phyloP scores from a whole-genome alignment of 169 alveolate species.

The Eimeria praecox region DNA sequence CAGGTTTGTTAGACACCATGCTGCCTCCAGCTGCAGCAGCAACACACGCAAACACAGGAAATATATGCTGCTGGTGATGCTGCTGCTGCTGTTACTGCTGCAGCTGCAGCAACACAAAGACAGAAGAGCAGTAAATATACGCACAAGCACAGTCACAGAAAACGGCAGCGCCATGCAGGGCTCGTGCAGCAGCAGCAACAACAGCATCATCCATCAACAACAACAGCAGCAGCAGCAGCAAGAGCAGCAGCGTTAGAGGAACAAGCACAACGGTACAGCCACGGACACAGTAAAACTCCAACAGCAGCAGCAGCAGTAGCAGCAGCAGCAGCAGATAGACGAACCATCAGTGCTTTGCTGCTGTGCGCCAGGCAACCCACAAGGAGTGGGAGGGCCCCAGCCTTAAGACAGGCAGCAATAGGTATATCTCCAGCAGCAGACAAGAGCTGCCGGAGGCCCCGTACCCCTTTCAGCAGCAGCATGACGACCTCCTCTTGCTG shows the following conservation, averaged over 20 bases:
- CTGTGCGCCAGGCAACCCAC: conserved; percentile 57
- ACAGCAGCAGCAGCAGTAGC: neutral
- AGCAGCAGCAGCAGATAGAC: conserved; percentile 3
- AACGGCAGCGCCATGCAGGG: neutral
- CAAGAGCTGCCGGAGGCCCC: conserved; percentile 49
- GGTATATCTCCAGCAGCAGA: conserved; percentile 68
- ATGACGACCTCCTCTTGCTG: neutral
- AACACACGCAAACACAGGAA: neutral
- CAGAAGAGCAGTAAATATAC: neutral
- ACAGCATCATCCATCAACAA: neutral
- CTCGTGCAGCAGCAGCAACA: neutral
- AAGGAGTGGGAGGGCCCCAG: conserved; percentile 73
- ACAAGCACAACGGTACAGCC: neutral
- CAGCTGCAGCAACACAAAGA: neutral
- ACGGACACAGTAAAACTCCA: neutral
- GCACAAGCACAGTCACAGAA: neutral
- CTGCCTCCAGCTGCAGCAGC: conserved; percentile 70
- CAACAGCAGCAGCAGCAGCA: neutral
- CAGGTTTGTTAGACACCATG: conserved; percentile 76
- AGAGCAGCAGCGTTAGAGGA: neutral
- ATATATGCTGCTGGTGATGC: neutral
- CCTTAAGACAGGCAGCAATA: conserved; percentile 42
- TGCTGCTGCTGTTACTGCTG: conserved; percentile 24
- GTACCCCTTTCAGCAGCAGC: conserved; percentile 59
- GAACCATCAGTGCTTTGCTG: conserved; percentile 56